Percentiles rank a stretch among this genome's conserved stretches.
phyloP scores from a whole-genome alignment of 805 yeast species.

The Candida ponderosae region DNA sequence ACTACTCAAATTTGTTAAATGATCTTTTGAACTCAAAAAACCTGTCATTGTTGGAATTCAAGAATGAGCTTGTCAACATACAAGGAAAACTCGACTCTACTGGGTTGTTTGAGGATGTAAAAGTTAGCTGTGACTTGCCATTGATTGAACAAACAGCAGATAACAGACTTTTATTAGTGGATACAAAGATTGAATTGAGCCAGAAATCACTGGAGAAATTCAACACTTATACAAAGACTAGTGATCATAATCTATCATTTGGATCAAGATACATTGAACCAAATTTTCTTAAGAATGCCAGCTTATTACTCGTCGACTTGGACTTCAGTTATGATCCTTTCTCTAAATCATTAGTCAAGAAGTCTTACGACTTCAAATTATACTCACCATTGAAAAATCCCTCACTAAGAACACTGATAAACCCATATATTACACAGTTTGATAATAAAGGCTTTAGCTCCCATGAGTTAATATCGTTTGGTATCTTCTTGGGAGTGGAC shows the following conservation, averaged over 20 bases:
- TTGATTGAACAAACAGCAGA: neutral
- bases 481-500: slow-evolving; percentile 42
- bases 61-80: slow-evolving; percentile 24
- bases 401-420: slow-evolving; percentile 37
- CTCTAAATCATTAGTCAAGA: slow-evolving; percentile 34
- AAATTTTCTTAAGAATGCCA: slow-evolving; percentile 55
- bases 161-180: neutral
- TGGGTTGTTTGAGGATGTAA: slow-evolving; percentile 35
- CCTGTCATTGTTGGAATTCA: slow-evolving; percentile 32
- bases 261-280: slow-evolving; percentile 28
- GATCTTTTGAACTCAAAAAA: slow-evolving; percentile 29
- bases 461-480: slow-evolving; percentile 41
- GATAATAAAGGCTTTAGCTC: slow-evolving; percentile 42
- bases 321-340: slow-evolving; percentile 42
- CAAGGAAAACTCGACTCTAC: slow-evolving; percentile 32
- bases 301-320: slow-evolving; percentile 36
- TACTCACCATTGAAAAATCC: slow-evolving; percentile 38
- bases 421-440: slow-evolving; percentile 38
- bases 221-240: slow-evolving; percentile 26
- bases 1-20: slow-evolving; percentile 36
- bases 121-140: slow-evolving; percentile 30
- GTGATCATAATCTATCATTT: slow-evolving; percentile 26
- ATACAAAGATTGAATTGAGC: slow-evolving; percentile 32
- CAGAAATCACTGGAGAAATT: slow-evolving; percentile 24
- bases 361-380: slow-evolving; percentile 40